Base-by-base conservation (phyloP, 768 basidiomycete species). In the Termitomyces sp. region DNA sequence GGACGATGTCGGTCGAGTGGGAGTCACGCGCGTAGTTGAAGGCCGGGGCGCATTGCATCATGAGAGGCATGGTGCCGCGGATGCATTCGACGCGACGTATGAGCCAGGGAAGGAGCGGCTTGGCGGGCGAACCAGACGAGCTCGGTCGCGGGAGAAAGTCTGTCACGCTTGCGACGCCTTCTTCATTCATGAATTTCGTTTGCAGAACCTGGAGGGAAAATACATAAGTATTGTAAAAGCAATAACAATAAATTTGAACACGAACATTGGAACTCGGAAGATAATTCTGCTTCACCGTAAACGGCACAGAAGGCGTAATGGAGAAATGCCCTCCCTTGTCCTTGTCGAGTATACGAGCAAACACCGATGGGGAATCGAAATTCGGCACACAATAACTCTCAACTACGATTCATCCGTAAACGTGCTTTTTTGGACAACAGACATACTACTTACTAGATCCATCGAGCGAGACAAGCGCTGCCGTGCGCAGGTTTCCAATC, bases 261-360 rank as follows among this genome's bases (percentile, higher is more conserved):
- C 8, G 55, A 62, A 92, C 88, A 74, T 91, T 92, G 4, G 89
- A 92, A 59, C 82, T 88, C 0, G 92, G 88, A 13, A 92, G 76
- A 67, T 92, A 92, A 60, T 86, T 89, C 66, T 94, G 91, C 69
- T 91, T 93, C 12, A 87, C 85, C 9, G 80, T 78, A 65, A 87
- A 90, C 0, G 83, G 76, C 27, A 81, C 74, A 2, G 79, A 81
- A 0, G 92, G 92, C n/a, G 79, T 84, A 66, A 96, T 86, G 9
- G 89, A 91, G 71, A 95, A 96, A 69, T 97, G 94, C 0, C 94
- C 94, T 24, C 94, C 94, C 80, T 90, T 92, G 69, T 92, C 74
- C 65, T 92, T 92, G 76, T 94, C 91, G 6, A 94, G 79, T 63
- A 93, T 91, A 8, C 94, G 83, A 7, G 93, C 94, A 62, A 95